Base-by-base conservation (phyloP, 257 asterid genomes). In the Nicotiana attenuata region DNA sequence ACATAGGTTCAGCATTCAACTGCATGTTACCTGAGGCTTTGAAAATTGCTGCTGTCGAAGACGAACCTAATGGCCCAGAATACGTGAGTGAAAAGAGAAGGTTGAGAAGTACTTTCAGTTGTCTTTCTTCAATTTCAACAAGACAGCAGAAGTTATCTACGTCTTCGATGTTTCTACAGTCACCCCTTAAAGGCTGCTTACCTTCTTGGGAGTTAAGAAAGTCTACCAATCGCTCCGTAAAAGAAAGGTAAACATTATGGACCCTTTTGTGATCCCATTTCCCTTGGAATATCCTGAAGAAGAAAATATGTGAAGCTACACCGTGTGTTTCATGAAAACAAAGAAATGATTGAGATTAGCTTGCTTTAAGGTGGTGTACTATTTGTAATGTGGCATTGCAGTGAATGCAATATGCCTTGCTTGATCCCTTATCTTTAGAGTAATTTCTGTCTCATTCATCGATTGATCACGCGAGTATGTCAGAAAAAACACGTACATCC, bases 11-110 rank as follows among this genome's bases (percentile, higher is more conserved):
- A 33, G 82, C 91, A 64, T 93, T 93, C 90, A 93, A 87, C 89
- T 95, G 92, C 67, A 85, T 90, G 65, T 81, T 95, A 33, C 99
- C 99, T 0, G 97, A 95, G 86, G 92, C 96, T 71, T 91, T 95
- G 24, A 93, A 89, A 86, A 89, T 92, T 7, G 86, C 89, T 22
- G 90, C 92, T 1, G 98, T 90, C 19, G 91, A 93, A 88, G 93
- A 93, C 19, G 92, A 90, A 24, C 96, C 89, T 2, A 87, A 85
- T 80, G 80, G 81, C 82, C 88, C 85, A 86, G 88, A 86, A 5
- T 85, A 82, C 5, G 90, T 86, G 45, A 87, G 83, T 56, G 97
- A 93, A 84, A 93, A 90, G 89, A 89, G 82, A 87, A 93, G 89
- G 89, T 90, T 93, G 65, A 87, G 92, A 88, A 89, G 96, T 80